Conservation (phyloP, 345 rosid genomes). For the Litchi chinensis region DNA sequence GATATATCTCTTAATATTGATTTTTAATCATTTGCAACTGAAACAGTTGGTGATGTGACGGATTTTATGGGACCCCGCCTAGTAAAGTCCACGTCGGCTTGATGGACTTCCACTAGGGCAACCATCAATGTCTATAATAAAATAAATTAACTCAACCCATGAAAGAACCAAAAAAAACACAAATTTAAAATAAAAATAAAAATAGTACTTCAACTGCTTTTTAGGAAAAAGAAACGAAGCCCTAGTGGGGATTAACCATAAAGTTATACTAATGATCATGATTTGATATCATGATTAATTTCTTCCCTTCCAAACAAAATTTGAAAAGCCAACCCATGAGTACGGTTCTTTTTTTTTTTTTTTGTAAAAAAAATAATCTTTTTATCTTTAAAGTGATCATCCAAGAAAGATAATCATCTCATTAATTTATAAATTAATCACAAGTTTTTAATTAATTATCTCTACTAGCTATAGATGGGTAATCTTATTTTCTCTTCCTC, state of each 20-base stretch:
- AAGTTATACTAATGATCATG: constrained; percentile 6
- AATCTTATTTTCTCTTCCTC: background rate
- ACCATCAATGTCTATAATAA: constrained; percentile 19
- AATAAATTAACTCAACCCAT: background rate
- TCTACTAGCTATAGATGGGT: background rate
- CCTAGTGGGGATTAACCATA: constrained; percentile 9
- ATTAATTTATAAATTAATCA: background rate
- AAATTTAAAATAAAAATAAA: background rate
- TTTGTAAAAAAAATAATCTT: background rate
- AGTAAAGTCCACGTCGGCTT: constrained; percentile 35
- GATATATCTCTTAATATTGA: background rate
- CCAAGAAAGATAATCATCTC: background rate
- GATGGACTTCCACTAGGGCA: constrained; percentile 36
- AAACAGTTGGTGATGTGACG: constrained; percentile 38
- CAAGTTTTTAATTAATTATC: background rate
- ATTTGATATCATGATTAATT: constrained; percentile 10
- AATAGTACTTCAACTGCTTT: background rate
- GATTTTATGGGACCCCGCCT: constrained; percentile 26
- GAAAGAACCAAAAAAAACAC: background rate
- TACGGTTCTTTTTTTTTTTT: background rate
- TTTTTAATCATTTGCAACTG: constrained; percentile 24
- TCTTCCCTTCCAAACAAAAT: background rate
- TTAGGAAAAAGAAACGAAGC: background rate
- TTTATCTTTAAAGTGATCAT: constrained; percentile 13
- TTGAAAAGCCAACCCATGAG: background rate